Base-by-base conservation (phyloP, 1,139 yeast species). In the Komagataea norvegica region DNA sequence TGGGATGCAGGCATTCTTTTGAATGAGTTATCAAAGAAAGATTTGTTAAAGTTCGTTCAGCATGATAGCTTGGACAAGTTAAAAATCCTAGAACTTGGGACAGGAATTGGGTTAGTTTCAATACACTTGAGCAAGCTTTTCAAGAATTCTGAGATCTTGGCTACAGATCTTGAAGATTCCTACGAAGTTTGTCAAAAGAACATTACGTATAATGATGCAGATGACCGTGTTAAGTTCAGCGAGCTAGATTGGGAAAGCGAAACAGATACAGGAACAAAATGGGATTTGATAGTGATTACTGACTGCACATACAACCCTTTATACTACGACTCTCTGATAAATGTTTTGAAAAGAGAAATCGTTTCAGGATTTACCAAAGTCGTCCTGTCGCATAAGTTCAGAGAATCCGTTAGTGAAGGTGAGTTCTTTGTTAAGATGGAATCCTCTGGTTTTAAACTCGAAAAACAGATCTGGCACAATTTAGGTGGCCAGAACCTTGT, bases 1-100 rank as follows among this genome's bases (percentile, higher is more conserved):
- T 55, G 60, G 60, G 58, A 55, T 37, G 56, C 60, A 10, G 59
- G 59, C 6, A 44, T 54, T 5, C 25, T 51, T 9, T 31, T 53
- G 4, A 44, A 36, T 26, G 38, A 31, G 5, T 13, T 46, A 3
- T 14, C 38, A 1, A 17, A 16, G 11, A 23, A 17, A 3, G 36
- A 42, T 8, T 22, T 51, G 8, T 9, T 38, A 3, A 19, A 36
- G 3, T 41, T 48, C 14, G 5, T 43, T 13, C 28, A 17, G 13
- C n/a, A 15, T 9, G 28, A 29, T 4, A 16, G 13, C 6, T 5
- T 13, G 8, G 18, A 24, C 3, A 25, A 35, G 4, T n/a, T 44
- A 3, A 44, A 48, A 6, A 43, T 54, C 4, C 32, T 55, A 13
- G 60, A 55, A 36, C 42, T 55, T 10, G 60, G 60, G 0, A 54